Base-by-base conservation (phyloP, 2,329 filamentous ascomycete species). In the Penicillium sclerotiorum region DNA sequence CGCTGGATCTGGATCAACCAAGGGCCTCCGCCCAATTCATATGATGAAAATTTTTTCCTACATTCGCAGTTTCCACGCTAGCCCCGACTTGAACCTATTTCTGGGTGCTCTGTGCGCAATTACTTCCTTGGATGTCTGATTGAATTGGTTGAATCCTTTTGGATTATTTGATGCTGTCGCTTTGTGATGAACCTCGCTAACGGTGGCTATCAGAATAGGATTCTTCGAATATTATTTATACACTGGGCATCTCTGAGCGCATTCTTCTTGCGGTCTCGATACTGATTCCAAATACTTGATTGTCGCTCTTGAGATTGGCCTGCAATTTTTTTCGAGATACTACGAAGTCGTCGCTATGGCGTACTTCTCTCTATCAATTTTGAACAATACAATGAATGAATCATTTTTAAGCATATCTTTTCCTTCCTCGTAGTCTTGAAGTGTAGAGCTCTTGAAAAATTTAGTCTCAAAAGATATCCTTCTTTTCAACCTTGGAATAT, bases 11-110 rank as follows among this genome's bases (percentile, higher is more conserved):
- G 48, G 37, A 51, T 50, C 57, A 59, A 54, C 62, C 56, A 58
- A 56, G 59, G 46, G 30, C 25, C 25, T 21, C 13, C 49, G 20
- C 39, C 52, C 51, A 51, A 55, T 67, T 55, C 56, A 40, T 62
- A 72, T 71, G 70, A 72, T 72, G 70, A 72, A 72, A 72, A 68
- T 30, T 53, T 60, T n/a, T 64, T 70, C 67, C 68, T 67, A 71
- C 68, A 72, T 72, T 72, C 70, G 70, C 67, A 69, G 67, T 68
- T 69, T 69, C 64, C 67, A 69, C 67, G 66, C 65, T 67, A 69
- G 67, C 54, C 64, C 62, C 68, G 64, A 65, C 49, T 65, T 62
- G 68, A 69, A 66, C 66, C 60, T 66, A 64, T 56, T 43, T 55
- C 55, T 65, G 66, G 64, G 62, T 62, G 59, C 63, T 50, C 49